These are phyloP conservation scores for Eimeria acervulina DNA, from an alignment of 169 alveolate genomes.

Conservation along the genomic window DNA sequence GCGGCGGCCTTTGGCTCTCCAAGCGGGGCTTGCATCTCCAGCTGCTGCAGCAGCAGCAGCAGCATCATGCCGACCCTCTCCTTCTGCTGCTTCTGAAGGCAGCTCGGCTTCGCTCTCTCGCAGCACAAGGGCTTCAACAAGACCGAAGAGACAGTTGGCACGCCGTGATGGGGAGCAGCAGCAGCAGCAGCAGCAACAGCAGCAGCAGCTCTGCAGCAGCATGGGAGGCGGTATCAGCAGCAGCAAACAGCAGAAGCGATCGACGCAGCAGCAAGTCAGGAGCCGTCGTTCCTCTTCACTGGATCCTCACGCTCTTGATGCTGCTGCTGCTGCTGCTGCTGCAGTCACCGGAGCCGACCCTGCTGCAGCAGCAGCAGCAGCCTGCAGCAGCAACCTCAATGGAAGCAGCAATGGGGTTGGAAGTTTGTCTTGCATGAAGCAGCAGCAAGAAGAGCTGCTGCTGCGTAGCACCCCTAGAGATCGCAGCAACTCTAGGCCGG, in stretches of 20 bases:
- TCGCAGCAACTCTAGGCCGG: constrained; percentile 8
- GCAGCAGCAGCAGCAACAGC: constrained; percentile 76
- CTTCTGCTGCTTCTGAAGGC: constrained; percentile 57
- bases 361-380: no score
- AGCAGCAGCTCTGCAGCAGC: constrained; percentile 51
- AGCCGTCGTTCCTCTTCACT: constrained; percentile 52
- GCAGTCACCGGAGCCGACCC: background rate
- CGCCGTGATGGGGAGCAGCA: constrained; percentile 6
- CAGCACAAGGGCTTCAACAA: constrained; percentile 19
- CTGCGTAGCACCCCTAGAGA: constrained; percentile 1
- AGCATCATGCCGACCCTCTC: constrained; percentile 3
- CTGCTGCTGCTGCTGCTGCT: constrained; percentile 47
- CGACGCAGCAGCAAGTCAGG: constrained; percentile 9
- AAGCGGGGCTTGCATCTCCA: constrained; percentile 16
- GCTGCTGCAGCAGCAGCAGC: constrained; percentile 56
- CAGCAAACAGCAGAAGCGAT: constrained; percentile 54
- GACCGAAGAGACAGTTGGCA: constrained; percentile 35
- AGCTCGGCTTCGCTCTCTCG: background rate
- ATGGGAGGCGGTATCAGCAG: constrained; percentile 41
- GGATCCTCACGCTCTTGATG: constrained; percentile 35
- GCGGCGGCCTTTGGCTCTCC: constrained; percentile 24
- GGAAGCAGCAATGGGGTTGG: constrained; percentile 33
- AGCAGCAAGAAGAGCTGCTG: constrained; percentile 55
- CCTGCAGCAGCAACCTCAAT: background rate
- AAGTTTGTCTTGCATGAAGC: background rate